phyloP scores from a whole-genome alignment of 164 flowering plant genomes.

The Aristolochia contorta region DNA sequence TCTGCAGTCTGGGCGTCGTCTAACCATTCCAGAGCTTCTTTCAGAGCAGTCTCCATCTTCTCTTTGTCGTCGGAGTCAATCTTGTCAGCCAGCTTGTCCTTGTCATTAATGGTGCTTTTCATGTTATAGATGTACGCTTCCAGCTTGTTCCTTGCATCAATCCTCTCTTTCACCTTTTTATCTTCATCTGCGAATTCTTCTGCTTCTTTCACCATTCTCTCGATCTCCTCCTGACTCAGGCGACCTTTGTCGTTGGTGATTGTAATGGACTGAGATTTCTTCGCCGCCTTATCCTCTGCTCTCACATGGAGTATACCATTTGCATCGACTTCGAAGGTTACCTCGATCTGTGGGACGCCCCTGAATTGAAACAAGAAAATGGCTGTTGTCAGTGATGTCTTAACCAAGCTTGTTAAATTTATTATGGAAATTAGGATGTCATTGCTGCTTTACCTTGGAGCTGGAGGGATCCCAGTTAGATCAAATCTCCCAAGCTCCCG shows the following conservation, averaged over 20 bases:
- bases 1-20: conserved; percentile 46
- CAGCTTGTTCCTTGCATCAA: conserved; percentile 43
- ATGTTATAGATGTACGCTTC: conserved; percentile 45
- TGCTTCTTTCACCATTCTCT: conserved; percentile 39
- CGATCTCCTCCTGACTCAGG: conserved; percentile 46
- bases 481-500: conserved; percentile 50
- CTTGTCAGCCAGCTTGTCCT: conserved; percentile 46
- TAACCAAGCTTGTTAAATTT: background rate
- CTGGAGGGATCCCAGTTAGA: conserved; percentile 50
- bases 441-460: conserved; percentile 33
- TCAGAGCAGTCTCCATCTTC: conserved; percentile 32
- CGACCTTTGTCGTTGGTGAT: conserved; percentile 47
- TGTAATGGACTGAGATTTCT: conserved; percentile 32
- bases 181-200: conserved; percentile 50
- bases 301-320: conserved; percentile 42
- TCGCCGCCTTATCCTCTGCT: conserved; percentile 50
- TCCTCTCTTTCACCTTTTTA: conserved; percentile 31
- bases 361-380: conserved; percentile 14
- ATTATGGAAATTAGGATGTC: background rate
- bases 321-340: conserved; percentile 52
- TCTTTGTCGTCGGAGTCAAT: conserved; percentile 42
- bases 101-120: conserved; percentile 38
- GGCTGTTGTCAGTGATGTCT: background rate
- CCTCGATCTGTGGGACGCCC: conserved; percentile 61
- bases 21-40: conserved; percentile 50